Percentiles rank a stretch among this genome's conserved stretches.
Conservation (phyloP, 331 rosid genomes). For the Malus hybrid region DNA sequence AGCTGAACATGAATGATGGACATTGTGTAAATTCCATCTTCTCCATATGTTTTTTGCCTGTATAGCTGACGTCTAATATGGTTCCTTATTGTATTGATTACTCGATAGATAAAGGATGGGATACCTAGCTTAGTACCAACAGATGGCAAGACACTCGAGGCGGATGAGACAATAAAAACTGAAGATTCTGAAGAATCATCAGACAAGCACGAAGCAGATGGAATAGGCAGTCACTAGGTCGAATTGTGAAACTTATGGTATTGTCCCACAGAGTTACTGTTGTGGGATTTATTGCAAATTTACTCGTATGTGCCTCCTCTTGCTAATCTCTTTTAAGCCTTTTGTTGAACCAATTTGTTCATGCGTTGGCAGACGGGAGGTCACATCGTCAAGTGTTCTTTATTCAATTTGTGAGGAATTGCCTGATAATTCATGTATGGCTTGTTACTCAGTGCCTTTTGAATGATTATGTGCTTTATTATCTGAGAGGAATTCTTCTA, state of each 20-base stretch:
- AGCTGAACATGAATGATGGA: not conserved
- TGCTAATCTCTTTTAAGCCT: not conserved
- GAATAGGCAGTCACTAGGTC: constrained; percentile 13
- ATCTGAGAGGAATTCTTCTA: not conserved
- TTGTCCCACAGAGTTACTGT: not conserved
- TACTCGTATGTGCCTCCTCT: not conserved
- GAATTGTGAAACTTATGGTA: not conserved
- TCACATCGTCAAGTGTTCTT: not conserved
- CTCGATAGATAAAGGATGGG: constrained; percentile 60
- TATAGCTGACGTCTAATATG: not conserved
- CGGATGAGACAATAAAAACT: constrained; percentile 33
- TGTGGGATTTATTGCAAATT: not conserved
- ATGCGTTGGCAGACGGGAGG: not conserved
- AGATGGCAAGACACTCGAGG: constrained; percentile 67
- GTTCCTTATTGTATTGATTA: constrained; percentile 1
- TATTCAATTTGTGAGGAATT: not conserved
- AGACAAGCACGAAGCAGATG: constrained; percentile 8
- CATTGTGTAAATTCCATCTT: not conserved
- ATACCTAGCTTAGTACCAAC: constrained; percentile 76
- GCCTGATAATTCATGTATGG: not conserved
- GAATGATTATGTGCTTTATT: not conserved
- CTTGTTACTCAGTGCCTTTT: not conserved
- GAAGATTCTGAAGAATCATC: constrained; percentile 24
- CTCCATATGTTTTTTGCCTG: not conserved
- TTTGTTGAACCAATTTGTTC: not conserved